Conservation (phyloP, 1,284 basidiomycete genomes). For the Volvariella volvacea region DNA sequence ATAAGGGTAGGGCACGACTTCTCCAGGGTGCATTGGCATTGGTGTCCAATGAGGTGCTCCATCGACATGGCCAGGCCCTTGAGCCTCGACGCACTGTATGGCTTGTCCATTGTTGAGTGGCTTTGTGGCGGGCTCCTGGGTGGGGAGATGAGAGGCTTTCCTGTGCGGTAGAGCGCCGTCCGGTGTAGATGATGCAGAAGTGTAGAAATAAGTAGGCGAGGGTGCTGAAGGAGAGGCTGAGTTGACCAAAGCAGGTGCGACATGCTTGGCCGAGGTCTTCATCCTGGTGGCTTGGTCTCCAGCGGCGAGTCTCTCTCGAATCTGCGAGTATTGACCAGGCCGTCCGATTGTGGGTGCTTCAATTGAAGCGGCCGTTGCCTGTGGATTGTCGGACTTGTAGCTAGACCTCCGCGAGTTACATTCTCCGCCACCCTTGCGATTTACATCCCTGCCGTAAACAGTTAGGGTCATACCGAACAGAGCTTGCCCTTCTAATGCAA, state of each 20-base stretch:
- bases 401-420: not conserved
- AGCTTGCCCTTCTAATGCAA: constrained; percentile 29
- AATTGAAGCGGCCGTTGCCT: not conserved
- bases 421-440: not conserved
- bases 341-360: constrained; percentile 12
- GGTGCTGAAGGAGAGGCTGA: constrained; percentile 12
- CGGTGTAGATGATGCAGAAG: constrained; percentile 16
- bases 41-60: too few relatives aligned
- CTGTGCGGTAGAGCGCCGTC: too few relatives aligned
- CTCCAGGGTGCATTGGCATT: too few relatives aligned
- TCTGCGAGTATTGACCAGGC: constrained; percentile 24
- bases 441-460: constrained; percentile 18
- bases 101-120: not conserved
- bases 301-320: constrained; percentile 22
- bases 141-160: too few relatives aligned
- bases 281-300: constrained; percentile 12
- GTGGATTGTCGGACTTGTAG: not conserved
- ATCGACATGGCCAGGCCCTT: too few relatives aligned
- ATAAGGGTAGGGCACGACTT: too few relatives aligned
- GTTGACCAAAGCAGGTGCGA: not conserved
- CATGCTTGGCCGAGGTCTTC: not conserved
- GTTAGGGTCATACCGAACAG: constrained; percentile 39
- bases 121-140: constrained; percentile 5
- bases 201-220: constrained; percentile 33
- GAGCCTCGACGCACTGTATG: too few relatives aligned